Conservation (phyloP, 2,329 filamentous ascomycete species). For the Trematosphaeria pertusa region DNA sequence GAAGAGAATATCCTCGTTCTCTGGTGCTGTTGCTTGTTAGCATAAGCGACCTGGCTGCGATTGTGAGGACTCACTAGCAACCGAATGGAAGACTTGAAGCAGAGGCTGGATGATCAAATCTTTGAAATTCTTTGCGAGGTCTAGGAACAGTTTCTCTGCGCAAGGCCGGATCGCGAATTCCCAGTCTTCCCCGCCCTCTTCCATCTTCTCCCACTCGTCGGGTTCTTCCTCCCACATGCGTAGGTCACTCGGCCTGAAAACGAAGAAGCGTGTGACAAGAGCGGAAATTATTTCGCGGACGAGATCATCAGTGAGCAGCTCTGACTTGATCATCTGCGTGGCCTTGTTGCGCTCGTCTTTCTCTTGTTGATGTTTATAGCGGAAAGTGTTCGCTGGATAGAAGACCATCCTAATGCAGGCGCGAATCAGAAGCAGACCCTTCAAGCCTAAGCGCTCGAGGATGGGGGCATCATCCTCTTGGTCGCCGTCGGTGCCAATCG, state of each 20-base stretch:
- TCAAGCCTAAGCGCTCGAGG: conserved; percentile 80
- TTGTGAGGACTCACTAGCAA: conserved; percentile 64
- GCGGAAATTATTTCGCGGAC: conserved; percentile 82
- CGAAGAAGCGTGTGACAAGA: conserved; percentile 85
- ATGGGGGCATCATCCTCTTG: conserved; percentile 62
- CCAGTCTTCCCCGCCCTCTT: conserved; percentile 81
- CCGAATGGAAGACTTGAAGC: conserved; percentile 80
- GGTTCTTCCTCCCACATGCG: conserved; percentile 93
- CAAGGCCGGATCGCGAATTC: conserved; percentile 93
- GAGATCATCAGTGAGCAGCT: conserved; percentile 78
- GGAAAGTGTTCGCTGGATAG: conserved; percentile 80
- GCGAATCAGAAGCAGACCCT: conserved; percentile 81
- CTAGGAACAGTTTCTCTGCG: conserved; percentile 91
- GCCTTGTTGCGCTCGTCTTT: conserved; percentile 79
- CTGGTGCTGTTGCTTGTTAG: conserved; percentile 51
- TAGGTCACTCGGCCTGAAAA: conserved; percentile 84
- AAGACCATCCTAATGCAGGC: conserved; percentile 87
- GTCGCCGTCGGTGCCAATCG: conserved; percentile 55
- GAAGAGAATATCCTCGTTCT: conserved; percentile 74
- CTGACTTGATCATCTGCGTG: conserved; percentile 70
- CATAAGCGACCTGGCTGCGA: not conserved
- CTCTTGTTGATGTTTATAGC: conserved; percentile 75
- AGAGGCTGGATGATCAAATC: conserved; percentile 79
- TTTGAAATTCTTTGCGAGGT: conserved; percentile 89
- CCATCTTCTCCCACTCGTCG: conserved; percentile 92